Evolutionary conservation across 345 rosid species (phyloP).

Genomic region (Pistacia integerrima): DNA sequence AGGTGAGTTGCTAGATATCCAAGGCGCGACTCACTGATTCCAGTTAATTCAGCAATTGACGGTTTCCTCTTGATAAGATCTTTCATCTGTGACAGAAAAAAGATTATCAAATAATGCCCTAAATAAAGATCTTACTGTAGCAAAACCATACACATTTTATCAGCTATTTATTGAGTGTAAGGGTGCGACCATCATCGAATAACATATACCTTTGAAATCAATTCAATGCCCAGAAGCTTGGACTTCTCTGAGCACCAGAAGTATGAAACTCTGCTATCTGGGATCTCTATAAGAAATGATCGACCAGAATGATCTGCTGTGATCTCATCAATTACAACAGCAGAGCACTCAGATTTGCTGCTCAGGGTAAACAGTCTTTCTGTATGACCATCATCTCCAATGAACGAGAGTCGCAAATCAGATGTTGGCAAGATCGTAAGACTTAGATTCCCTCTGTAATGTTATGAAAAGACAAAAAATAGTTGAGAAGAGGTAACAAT

Average conservation of each 20-base stretch:
- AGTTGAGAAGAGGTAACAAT: slow-evolving; percentile 12
- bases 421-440: slow-evolving; percentile 82
- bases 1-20: slow-evolving; percentile 86
- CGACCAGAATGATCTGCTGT: slow-evolving; percentile 77
- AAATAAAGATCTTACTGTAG: too few species aligned
- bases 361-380: slow-evolving; percentile 70
- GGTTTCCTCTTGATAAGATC: slow-evolving; percentile 85
- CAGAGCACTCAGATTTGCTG: slow-evolving; percentile 47
- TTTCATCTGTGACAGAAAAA: slow-evolving; percentile 56
- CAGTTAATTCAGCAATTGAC: slow-evolving; percentile 84
- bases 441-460: slow-evolving; percentile 81
- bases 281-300: slow-evolving; percentile 65
- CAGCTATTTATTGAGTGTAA: background rate
- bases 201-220: slow-evolving; percentile 71
- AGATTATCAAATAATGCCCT: background rate
- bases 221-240: slow-evolving; percentile 79
- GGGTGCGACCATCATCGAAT: background rate
- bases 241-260: slow-evolving; percentile 98
- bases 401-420: slow-evolving; percentile 73
- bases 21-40: slow-evolving; percentile 86
- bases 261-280: slow-evolving; percentile 58
- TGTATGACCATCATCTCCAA: slow-evolving; percentile 78
- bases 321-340: slow-evolving; percentile 62
- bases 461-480: slow-evolving; percentile 3
- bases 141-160: too few species aligned